Evolutionary conservation across 805 yeast species (phyloP).

Genomic region (Candida broadrunensis): DNA sequence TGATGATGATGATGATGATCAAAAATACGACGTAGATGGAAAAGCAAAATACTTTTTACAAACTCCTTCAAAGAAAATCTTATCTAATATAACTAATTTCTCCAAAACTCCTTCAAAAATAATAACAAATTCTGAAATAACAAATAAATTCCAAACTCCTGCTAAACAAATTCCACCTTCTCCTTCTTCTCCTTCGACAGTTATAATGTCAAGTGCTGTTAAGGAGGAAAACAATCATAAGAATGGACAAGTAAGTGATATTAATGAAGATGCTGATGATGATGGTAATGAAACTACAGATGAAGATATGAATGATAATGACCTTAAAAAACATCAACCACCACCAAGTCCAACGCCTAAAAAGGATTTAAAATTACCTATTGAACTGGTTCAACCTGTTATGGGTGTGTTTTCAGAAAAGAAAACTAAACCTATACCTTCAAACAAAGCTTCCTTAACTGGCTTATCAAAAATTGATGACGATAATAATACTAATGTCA

Average conservation of each 20-base stretch:
- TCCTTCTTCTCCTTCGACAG: slow-evolving; percentile 41
- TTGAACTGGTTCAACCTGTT: slow-evolving; percentile 20
- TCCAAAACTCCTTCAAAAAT: neutral
- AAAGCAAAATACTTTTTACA: slow-evolving; percentile 13
- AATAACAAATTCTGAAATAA: neutral
- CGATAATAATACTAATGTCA: neutral
- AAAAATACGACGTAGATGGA: slow-evolving; percentile 9
- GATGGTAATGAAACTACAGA: slow-evolving; percentile 6
- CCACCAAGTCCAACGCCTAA: slow-evolving; percentile 41
- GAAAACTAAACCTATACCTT: slow-evolving; percentile 1
- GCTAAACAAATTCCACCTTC: slow-evolving; percentile 26
- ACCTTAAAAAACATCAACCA: slow-evolving; percentile 1
- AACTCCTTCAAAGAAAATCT: slow-evolving; percentile 32
- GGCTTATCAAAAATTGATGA: neutral
- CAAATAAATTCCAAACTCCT: slow-evolving; percentile 29
- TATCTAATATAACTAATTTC: slow-evolving; percentile 22
- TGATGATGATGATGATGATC: slow-evolving; percentile 16
- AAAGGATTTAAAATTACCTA: slow-evolving; percentile 14
- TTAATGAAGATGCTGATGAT: slow-evolving; percentile 1
- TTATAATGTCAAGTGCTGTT: slow-evolving; percentile 32
- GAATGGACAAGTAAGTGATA: neutral
- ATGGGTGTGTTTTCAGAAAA: slow-evolving; percentile 38
- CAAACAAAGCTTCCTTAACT: neutral
- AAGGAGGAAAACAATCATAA: slow-evolving; percentile 10
- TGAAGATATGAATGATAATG: slow-evolving; percentile 5